Percentiles rank a stretch among this genome's conserved stretches.
Conservation (phyloP, 176 grass and related monocot genomes). For the Aegilops sharonensis region DNA sequence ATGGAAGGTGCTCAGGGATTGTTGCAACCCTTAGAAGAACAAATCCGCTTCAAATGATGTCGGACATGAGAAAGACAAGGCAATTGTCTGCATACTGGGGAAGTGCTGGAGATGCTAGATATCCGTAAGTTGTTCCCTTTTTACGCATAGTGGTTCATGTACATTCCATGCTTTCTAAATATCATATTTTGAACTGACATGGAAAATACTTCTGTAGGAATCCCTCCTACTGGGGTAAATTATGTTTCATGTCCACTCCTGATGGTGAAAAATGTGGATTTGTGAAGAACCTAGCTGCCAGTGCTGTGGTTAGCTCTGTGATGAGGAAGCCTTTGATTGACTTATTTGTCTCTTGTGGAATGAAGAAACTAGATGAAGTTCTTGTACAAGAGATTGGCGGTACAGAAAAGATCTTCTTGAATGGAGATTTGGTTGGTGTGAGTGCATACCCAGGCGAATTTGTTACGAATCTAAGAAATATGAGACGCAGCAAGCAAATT, state of each 20-base stretch:
- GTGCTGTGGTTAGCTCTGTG: slow-evolving; percentile 63
- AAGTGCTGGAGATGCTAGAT: slow-evolving; percentile 77
- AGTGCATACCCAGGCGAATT: slow-evolving; percentile 46
- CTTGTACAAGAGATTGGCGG: slow-evolving; percentile 33
- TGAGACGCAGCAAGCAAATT: slow-evolving; percentile 52
- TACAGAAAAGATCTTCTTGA: slow-evolving; percentile 69
- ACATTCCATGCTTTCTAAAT: not conserved
- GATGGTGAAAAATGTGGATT: slow-evolving; percentile 85
- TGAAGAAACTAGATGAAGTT: slow-evolving; percentile 65
- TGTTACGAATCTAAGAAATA: slow-evolving; percentile 42
- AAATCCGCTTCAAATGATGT: slow-evolving; percentile 81
- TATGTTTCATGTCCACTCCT: slow-evolving; percentile 82
- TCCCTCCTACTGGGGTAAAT: slow-evolving; percentile 86
- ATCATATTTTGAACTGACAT: slow-evolving; percentile 28
- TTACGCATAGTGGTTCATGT: not conserved
- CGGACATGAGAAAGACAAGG: slow-evolving; percentile 78
- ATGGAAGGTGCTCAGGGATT: slow-evolving; percentile 60
- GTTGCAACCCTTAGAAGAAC: slow-evolving; percentile 71
- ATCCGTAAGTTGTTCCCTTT: slow-evolving; percentile 54
- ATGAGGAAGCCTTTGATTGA: slow-evolving; percentile 42
- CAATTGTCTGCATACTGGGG: slow-evolving; percentile 68
- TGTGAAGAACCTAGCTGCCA: slow-evolving; percentile 78
- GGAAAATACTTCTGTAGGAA: slow-evolving; percentile 52
- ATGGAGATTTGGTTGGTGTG: slow-evolving; percentile 67
- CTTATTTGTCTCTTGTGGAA: slow-evolving; percentile 62